phyloP scores from a whole-genome alignment of 768 basidiomycete genomes.

The Gloeostereum incarnatum region DNA sequence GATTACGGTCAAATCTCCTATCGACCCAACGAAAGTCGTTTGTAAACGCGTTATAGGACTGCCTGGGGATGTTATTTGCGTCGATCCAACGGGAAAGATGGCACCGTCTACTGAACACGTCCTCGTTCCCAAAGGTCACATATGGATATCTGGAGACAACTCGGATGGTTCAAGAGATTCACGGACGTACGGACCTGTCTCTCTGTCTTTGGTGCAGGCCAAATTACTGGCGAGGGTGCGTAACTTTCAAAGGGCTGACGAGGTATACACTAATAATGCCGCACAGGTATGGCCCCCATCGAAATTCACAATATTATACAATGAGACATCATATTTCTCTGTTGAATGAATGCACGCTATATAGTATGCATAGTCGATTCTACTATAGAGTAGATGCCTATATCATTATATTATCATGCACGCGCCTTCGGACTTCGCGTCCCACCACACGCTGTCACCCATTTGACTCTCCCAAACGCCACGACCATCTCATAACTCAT shows the following conservation, averaged over 20 bases:
- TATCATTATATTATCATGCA: too few relatives aligned
- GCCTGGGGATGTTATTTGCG: conserved; percentile 82
- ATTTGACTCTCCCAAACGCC: too few relatives aligned
- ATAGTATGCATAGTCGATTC: conserved; percentile 23
- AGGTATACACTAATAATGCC: too few relatives aligned
- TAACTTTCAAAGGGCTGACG: too few relatives aligned
- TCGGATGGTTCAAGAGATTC: conserved; percentile 78
- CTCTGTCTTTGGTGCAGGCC: conserved; percentile 68
- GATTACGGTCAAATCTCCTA: conserved; percentile 61
- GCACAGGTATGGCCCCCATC: conserved; percentile 1
- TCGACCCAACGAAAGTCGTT: conserved; percentile 53
- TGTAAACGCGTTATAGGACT: conserved; percentile 90
- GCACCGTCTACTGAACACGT: conserved; percentile 68
- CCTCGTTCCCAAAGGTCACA: conserved; percentile 71
- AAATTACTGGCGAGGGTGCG: conserved; percentile 58
- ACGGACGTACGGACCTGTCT: conserved; percentile 86
- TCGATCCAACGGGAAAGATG: conserved; percentile 69
- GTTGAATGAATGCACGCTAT: conserved; percentile 23
- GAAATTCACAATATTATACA: conserved; percentile 1
- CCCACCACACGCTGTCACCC: too few relatives aligned
- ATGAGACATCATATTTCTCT: conserved; percentile 32
- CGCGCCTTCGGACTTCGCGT: too few relatives aligned
- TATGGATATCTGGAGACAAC: conserved; percentile 94
- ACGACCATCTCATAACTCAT: too few relatives aligned
- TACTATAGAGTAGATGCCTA: neutral